Evolutionary conservation across 345 rosid genomes (phyloP), one percentile per base, ranked within the genome.

Genomic region (Gynandropsis gynandra): DNA sequence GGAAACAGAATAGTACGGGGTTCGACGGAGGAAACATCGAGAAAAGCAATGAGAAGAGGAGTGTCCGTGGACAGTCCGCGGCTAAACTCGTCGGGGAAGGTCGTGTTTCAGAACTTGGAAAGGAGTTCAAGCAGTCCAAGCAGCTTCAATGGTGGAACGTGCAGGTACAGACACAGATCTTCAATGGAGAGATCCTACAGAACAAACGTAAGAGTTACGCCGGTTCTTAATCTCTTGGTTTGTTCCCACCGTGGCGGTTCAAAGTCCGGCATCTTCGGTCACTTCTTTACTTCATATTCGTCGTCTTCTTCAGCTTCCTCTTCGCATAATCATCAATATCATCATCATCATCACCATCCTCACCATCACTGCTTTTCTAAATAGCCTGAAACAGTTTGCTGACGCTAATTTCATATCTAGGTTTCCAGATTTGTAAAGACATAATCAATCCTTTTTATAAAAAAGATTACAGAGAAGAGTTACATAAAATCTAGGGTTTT

Each of bases 91-190:
- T 93, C 95, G 7, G 99, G 99, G 9, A 93, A 88, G 62, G 76
- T 93, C 46, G 84, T 93, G 51, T 93, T 83, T 40, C 88, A 93
- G 59, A 78, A 82, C 74, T 55, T 93, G 21, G 99, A 83, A 69
- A 65, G 95, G 46, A 93, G 99, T 50, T 88, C 99, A 3, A 93
- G 99, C 53, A 88, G 97, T 42, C 99, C 99, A 1, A 88, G 99
- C 27, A 93, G 89, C 66, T 85, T 88, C 65, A 90, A 87, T n/a
- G 95, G 96, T 1, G 97, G 95, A 4, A 88, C 88, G 0, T 78
- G 81, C 16, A 61, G 66, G 32, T 72, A 58, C 37, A 80, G 85
- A 69, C 85, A 88, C 47, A 72, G 90, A 62, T 94, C 87, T 9
- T 24, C 59, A 38, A 73, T 88, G 83, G 99, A 88, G 75, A 73